These are phyloP conservation scores for Cercospora sp. DNA, from an alignment of 2,329 filamentous ascomycete species.

Conservation along the genomic window DNA sequence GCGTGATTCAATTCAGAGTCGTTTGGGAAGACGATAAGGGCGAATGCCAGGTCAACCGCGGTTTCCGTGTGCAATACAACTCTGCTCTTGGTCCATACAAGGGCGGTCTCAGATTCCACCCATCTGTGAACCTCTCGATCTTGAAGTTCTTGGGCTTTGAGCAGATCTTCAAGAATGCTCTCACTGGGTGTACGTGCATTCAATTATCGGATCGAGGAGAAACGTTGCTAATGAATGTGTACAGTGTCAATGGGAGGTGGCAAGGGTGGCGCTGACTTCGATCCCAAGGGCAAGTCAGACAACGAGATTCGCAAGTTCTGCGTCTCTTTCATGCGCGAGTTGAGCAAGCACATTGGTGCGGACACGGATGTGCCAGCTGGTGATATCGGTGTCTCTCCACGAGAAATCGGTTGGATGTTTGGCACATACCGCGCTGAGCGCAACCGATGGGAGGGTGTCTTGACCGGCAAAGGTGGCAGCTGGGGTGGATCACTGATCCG, in stretches of 20 bases:
- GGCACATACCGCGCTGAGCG: slow-evolving; percentile 85
- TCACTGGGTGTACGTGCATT: slow-evolving; percentile 76
- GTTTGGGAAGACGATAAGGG: slow-evolving; percentile 95
- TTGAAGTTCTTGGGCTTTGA: slow-evolving; percentile 99
- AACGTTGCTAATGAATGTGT: slow-evolving; percentile 10
- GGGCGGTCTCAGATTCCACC: slow-evolving; percentile 93
- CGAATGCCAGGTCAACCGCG: slow-evolving; percentile 86
- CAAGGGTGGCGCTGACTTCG: slow-evolving; percentile 97
- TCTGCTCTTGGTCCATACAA: slow-evolving; percentile 97
- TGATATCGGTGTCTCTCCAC: slow-evolving; percentile 89
- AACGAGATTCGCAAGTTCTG: slow-evolving; percentile 98
- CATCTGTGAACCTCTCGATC: slow-evolving; percentile 72
- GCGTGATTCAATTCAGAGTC: slow-evolving; percentile 94
- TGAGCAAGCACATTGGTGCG: slow-evolving; percentile 92
- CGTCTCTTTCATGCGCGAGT: slow-evolving; percentile 91
- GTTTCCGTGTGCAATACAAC: slow-evolving; percentile 98
- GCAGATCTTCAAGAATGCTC: slow-evolving; percentile 99
- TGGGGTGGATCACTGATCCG: slow-evolving; percentile 95
- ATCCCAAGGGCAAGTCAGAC: slow-evolving; percentile 98
- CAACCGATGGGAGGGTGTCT: slow-evolving; percentile 92
- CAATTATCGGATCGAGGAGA: neutral
- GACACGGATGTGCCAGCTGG: slow-evolving; percentile 95
- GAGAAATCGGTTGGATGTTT: slow-evolving; percentile 94
- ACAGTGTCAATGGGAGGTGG: slow-evolving; percentile 90
- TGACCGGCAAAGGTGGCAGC: slow-evolving; percentile 90